Evolutionary conservation across 2,329 filamentous ascomycete species (phyloP), one percentile per base, ranked within the genome.

Genomic region (Diaporthe capsici): DNA sequence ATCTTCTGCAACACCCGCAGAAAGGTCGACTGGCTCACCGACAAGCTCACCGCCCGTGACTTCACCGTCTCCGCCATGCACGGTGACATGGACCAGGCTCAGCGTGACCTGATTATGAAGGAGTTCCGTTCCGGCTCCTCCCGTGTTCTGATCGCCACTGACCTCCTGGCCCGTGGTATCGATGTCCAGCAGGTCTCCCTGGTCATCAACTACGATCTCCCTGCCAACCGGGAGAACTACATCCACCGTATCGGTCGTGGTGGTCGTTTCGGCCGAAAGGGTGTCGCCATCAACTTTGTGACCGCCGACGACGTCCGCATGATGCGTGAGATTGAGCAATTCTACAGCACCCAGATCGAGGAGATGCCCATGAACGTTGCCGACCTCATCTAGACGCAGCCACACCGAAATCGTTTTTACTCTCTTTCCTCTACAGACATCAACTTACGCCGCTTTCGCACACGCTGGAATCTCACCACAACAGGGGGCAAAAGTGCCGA

Each of bases 1-100:
- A 99, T 99, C 84, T 99, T 99, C 90, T 99, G 97, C 90, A 99
- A 99, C 87, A 99, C 97, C 9, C 93, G 97, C 79, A 92, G 97
- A 85, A 99, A 99, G 94, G 97, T 99, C 72, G 97, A 99, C 85
- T 99, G 97, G 97, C 88, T 99, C 76, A 98, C 97, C 6, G 97
- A 99, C 87, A 99, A 99, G 90, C 98, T 99, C 95, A 94, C 95
- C 78, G 97, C 98, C 84, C 95, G 95, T 81, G 98, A 99, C 87
- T 99, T 99, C 85, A 99, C 97, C 0, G 97, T 99, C 79, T 97
- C 94, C 81, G 96, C 94, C 81, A 99, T 99, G 97, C 97, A 99
- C 84, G 97, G 97, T 79, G 97, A 99, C 82, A 99, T 99, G 97
- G 95, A 96, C 34, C 97, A 99, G 85, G 97, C 97, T 86, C 96